Conservation (phyloP, 176 grass and related monocot genomes). For the Cenchrus americanus region DNA sequence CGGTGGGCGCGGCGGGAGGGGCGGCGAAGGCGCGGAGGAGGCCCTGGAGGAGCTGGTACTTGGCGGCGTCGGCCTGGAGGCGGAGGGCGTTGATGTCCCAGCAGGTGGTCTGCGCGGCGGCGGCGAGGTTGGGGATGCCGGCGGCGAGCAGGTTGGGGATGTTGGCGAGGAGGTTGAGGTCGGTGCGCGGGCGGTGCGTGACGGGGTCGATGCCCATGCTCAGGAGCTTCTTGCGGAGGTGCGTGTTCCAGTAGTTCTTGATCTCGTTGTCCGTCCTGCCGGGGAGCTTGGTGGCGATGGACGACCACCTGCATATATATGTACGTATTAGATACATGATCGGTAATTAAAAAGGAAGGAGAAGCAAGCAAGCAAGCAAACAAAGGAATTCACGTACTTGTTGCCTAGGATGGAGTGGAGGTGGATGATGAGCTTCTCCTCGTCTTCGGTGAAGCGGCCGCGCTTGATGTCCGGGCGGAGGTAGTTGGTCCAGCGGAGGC, state of each 20-base stretch:
- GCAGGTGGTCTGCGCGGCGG: not conserved
- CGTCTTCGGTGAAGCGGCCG: slow-evolving; percentile 74
- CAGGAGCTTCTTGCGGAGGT: slow-evolving; percentile 85
- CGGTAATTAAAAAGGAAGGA: no score
- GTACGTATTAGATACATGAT: not conserved
- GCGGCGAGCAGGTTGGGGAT: slow-evolving; percentile 55
- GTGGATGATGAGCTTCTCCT: slow-evolving; percentile 85
- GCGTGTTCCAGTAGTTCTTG: slow-evolving; percentile 99
- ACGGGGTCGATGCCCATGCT: slow-evolving; percentile 84
- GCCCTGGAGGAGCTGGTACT: slow-evolving; percentile 66
- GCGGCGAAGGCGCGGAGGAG: slow-evolving; percentile 62
- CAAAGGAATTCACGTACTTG: slow-evolving; percentile 42
- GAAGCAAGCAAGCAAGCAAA: no score
- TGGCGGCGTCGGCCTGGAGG: slow-evolving; percentile 64
- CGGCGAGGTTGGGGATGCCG: not conserved
- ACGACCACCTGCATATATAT: slow-evolving; percentile 61
- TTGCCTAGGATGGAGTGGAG: slow-evolving; percentile 76
- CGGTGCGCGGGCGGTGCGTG: slow-evolving; percentile 72
- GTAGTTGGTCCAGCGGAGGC: slow-evolving; percentile 97
- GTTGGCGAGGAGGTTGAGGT: slow-evolving; percentile 62
- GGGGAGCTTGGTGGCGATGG: slow-evolving; percentile 63
- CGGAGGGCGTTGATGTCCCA: slow-evolving; percentile 59
- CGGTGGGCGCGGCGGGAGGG: slow-evolving; percentile 15
- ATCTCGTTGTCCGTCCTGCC: slow-evolving; percentile 90
- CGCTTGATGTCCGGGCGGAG: slow-evolving; percentile 91